Evolutionary conservation across 768 basidiomycete species (phyloP).

Genomic region (Mycena polygramma): DNA sequence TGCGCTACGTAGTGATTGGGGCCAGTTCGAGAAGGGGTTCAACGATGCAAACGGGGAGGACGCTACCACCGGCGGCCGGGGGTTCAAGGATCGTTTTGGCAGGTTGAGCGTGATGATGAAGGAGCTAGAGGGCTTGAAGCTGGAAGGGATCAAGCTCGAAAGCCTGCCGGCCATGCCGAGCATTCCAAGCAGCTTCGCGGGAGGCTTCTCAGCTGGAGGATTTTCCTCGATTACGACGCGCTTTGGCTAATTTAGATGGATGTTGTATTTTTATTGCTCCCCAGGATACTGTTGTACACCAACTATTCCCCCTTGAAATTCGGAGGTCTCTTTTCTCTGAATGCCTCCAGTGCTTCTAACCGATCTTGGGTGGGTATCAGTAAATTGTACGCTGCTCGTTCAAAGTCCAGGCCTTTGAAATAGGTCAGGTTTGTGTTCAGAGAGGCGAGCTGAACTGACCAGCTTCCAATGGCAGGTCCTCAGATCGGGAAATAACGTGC

Average conservation of each 20-base stretch:
- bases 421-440: slow-evolving; percentile 1
- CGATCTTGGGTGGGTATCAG: slow-evolving; percentile 83
- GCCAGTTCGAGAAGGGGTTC: slow-evolving; percentile 85
- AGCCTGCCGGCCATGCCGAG: slow-evolving; percentile 67
- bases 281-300: slow-evolving; percentile 40
- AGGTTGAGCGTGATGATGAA: slow-evolving; percentile 89
- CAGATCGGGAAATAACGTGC: slow-evolving; percentile 83
- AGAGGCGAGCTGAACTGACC: slow-evolving; percentile 54
- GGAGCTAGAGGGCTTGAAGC: slow-evolving; percentile 80
- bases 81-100: slow-evolving; percentile 75
- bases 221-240: slow-evolving; percentile 61
- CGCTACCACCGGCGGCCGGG: slow-evolving; percentile 54
- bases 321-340: slow-evolving; percentile 85
- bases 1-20: slow-evolving; percentile 91
- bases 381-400: slow-evolving; percentile 86
- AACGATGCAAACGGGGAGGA: slow-evolving; percentile 67
- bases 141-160: slow-evolving; percentile 56
- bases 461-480: slow-evolving; percentile 83
- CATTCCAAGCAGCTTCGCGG: slow-evolving; percentile 64
- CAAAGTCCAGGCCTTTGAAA: slow-evolving; percentile 86
- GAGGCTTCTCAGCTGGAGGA: slow-evolving; percentile 58
- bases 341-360: slow-evolving; percentile 86
- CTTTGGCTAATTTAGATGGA: slow-evolving; percentile 52
- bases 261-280: slow-evolving; percentile 41
- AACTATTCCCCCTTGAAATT: slow-evolving; percentile 84